Conservation (phyloP, 257 asterid genomes). For the Solanum piurae region DNA sequence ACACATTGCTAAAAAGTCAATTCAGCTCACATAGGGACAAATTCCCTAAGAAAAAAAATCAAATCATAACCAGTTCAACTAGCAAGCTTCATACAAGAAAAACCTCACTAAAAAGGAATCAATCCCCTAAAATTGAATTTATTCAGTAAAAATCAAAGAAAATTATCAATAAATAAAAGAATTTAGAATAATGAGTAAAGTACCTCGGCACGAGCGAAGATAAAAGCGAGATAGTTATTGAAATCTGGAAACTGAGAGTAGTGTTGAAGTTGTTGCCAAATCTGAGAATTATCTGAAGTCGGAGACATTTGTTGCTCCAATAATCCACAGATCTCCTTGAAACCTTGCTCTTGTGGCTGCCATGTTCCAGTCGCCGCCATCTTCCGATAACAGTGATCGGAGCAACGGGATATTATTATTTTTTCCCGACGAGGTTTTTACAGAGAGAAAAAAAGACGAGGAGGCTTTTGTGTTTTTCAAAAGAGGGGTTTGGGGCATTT, state of each 20-base stretch:
- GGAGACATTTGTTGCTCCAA: constrained; percentile 91
- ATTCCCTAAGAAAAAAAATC: background rate
- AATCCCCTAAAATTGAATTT: background rate
- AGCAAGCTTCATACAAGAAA: background rate
- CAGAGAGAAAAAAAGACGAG: background rate
- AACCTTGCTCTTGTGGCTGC: constrained; percentile 86
- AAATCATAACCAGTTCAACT: background rate
- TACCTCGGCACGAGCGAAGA: constrained; percentile 84
- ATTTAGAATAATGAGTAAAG: background rate
- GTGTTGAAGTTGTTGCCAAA: constrained; percentile 86
- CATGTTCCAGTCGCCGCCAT: constrained; percentile 45
- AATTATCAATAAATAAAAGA: background rate
- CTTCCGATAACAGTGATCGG: background rate
- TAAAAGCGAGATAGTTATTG: constrained; percentile 87
- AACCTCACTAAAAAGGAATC: background rate
- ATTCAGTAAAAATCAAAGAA: background rate
- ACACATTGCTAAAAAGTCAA: constrained; percentile 3
- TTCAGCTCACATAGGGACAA: background rate
- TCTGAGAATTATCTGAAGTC: constrained; percentile 60
- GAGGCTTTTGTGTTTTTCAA: background rate
- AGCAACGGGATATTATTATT: background rate
- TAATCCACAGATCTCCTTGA: constrained; percentile 90
- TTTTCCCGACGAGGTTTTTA: background rate
- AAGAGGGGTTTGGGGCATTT: background rate
- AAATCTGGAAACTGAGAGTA: constrained; percentile 91